phyloP scores from a whole-genome alignment of 805 yeast genomes.

The Candida takata region DNA sequence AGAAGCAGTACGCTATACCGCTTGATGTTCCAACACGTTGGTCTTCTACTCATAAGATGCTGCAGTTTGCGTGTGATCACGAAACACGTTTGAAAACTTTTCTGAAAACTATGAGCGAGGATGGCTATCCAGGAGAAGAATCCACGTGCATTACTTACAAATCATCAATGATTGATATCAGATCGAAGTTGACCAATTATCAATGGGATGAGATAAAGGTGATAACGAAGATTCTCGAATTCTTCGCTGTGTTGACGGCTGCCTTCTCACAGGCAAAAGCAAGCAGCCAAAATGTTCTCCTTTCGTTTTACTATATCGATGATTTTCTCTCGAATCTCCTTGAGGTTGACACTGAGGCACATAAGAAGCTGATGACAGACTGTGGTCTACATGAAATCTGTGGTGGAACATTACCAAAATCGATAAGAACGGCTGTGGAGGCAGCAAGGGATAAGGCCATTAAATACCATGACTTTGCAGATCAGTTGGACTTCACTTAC shows the following conservation, averaged over 20 bases:
- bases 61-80: background rate
- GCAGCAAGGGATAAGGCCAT: constrained; percentile 1
- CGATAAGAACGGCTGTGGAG: background rate
- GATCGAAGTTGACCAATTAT: background rate
- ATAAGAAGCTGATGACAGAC: background rate
- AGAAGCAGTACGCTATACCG: background rate
- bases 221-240: background rate
- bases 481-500: background rate
- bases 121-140: background rate
- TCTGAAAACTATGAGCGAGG: background rate
- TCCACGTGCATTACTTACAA: background rate
- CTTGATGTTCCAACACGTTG: constrained; percentile 1
- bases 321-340: background rate
- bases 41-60: background rate
- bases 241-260: background rate
- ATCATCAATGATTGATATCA: background rate
- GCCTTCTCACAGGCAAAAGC: background rate
- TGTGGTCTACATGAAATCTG: background rate
- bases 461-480: background rate
- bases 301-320: background rate
- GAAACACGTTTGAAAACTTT: background rate
- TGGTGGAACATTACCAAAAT: background rate
- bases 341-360: background rate
- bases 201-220: background rate
- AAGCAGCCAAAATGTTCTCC: background rate